Conservation (phyloP, 2,329 filamentous ascomycete genomes). For the Hypoxylon sp. region DNA sequence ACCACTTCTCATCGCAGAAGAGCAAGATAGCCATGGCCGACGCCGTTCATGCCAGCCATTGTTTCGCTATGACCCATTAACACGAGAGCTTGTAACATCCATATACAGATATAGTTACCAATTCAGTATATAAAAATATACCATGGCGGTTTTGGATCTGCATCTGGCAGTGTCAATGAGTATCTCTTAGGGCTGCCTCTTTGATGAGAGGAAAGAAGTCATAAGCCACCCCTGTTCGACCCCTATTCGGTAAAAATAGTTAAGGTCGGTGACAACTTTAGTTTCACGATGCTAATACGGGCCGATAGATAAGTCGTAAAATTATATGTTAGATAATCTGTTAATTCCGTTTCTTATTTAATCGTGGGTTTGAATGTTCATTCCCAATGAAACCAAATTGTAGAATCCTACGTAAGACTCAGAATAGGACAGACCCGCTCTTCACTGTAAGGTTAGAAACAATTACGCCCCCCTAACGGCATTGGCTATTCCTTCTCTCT, state of each 20-base stretch:
- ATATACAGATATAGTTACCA: not conserved
- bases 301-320: conserved; percentile 10
- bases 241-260: conserved; percentile 37
- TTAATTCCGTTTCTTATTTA: conserved; percentile 29
- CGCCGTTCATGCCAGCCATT: conserved; percentile 4
- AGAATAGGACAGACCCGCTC: conserved; percentile 28
- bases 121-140: conserved; percentile 13
- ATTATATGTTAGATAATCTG: conserved; percentile 20
- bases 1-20: not conserved
- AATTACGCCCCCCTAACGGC: conserved; percentile 28
- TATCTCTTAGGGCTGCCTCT: conserved; percentile 1
- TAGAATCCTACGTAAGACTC: conserved; percentile 30
- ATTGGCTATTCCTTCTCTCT: conserved; percentile 33
- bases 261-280: conserved; percentile 17
- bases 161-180: not conserved
- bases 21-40: not conserved
- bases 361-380: conserved; percentile 22
- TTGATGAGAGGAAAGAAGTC: not conserved
- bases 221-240: conserved; percentile 13
- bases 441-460: conserved; percentile 27
- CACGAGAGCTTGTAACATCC: not conserved
- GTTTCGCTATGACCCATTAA: not conserved
- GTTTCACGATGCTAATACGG: conserved; percentile 16
- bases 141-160: not conserved
- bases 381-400: conserved; percentile 28